Conservation (phyloP, 192 early-diverging fungal species). For the Geosiphon pyriformis region DNA sequence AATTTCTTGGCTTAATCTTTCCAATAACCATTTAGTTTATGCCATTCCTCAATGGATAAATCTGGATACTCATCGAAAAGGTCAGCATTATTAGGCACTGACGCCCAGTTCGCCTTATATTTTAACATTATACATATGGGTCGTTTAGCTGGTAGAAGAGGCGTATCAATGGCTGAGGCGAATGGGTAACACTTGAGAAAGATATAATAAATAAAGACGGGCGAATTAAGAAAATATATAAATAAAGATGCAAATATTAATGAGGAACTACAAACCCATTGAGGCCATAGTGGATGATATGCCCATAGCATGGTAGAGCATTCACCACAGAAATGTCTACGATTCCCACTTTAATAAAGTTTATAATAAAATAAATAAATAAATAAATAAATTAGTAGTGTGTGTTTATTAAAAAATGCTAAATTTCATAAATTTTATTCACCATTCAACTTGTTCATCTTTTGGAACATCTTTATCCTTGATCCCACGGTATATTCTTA, state of each 20-base stretch:
- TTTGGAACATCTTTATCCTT: slow-evolving; percentile 33
- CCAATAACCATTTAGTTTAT: slow-evolving; percentile 38
- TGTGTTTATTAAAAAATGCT: no score
- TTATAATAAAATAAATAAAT: no score
- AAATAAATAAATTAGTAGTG: no score
- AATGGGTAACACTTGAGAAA: slow-evolving; percentile 36
- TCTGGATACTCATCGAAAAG: slow-evolving; percentile 49
- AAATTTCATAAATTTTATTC: no score
- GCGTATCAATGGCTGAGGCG: slow-evolving; percentile 55
- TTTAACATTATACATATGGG: slow-evolving; percentile 40
- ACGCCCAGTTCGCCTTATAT: slow-evolving; percentile 42
- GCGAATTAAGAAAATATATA: slow-evolving; percentile 27
- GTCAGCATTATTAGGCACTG: slow-evolving; percentile 27
- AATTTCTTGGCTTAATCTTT: slow-evolving; percentile 27
- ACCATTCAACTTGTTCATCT: slow-evolving; percentile 33
- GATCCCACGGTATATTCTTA: slow-evolving; percentile 40
- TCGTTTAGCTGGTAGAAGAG: slow-evolving; percentile 37
- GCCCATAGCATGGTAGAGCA: slow-evolving; percentile 53
- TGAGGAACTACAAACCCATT: slow-evolving; percentile 25
- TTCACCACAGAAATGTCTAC: slow-evolving; percentile 48
- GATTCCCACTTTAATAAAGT: slow-evolving; percentile 29
- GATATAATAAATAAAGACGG: slow-evolving; percentile 30
- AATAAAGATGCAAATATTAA: no score
- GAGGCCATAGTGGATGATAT: slow-evolving; percentile 20
- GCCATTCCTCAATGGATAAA: slow-evolving; percentile 53